These are phyloP conservation scores for Alternaria novae-zelandiae DNA, from an alignment of 2,329 filamentous ascomycete species.

Conservation along the genomic window DNA sequence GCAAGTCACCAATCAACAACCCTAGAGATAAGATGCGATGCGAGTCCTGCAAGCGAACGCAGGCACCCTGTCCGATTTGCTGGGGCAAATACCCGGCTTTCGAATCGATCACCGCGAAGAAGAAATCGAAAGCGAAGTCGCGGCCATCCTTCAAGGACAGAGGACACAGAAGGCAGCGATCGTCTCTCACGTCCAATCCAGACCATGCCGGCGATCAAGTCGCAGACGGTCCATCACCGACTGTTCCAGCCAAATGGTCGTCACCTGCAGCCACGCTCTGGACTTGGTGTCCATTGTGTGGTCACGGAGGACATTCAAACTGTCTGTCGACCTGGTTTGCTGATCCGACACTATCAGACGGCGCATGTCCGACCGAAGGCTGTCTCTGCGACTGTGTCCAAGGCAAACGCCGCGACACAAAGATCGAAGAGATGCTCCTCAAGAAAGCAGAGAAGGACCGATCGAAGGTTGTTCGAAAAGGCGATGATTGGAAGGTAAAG, in stretches of 20 bases:
- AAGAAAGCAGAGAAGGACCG: conserved; percentile 45
- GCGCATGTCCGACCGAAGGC: conserved; percentile 64
- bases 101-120: conserved; percentile 41
- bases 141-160: conserved; percentile 27
- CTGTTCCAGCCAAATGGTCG: conserved; percentile 25
- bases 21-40: conserved; percentile 59
- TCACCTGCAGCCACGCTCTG: conserved; percentile 51
- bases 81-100: conserved; percentile 53
- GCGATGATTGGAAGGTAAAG: conserved; percentile 51
- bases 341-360: conserved; percentile 54
- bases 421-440: conserved; percentile 35
- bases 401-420: conserved; percentile 50
- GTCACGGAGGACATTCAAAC: conserved; percentile 64
- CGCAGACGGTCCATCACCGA: conserved; percentile 28
- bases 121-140: conserved; percentile 34
- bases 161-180: conserved; percentile 35
- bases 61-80: conserved; percentile 53
- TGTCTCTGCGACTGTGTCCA: conserved; percentile 66
- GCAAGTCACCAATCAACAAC: conserved; percentile 63
- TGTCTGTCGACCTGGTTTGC: conserved; percentile 65
- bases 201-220: conserved; percentile 15
- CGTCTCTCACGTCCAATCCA: conserved; percentile 28
- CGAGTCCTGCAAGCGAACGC: conserved; percentile 56
- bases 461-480: conserved; percentile 43
- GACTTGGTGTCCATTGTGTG: conserved; percentile 66